Percentiles rank a stretch among this genome's conserved stretches.
Evolutionary conservation across 306 rosid species (phyloP).

Genomic region (Prosopis cineraria): DNA sequence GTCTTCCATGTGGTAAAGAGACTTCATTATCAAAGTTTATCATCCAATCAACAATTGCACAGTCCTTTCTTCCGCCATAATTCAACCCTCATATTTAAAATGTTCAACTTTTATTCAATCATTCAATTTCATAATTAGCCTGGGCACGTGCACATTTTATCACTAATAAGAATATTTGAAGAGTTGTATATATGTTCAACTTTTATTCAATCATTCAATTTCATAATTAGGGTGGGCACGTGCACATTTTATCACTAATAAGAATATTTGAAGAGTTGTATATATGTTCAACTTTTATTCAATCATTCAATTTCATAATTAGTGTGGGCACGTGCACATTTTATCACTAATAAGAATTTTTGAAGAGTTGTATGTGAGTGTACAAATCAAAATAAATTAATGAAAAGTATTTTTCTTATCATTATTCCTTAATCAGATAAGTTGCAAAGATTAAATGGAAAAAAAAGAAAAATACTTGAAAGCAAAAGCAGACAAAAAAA

Average conservation of each 20-base stretch:
- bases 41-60: constrained; percentile 7
- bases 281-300: no score
- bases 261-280: no score
- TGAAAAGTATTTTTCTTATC: background rate
- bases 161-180: background rate
- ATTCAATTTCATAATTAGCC: constrained; percentile 14
- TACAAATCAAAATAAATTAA: background rate
- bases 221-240: no score
- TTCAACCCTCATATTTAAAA: constrained; percentile 21
- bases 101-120: constrained; percentile 12
- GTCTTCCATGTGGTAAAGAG: background rate
- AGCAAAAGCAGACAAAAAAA: constrained; percentile 94
- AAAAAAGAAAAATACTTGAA: constrained; percentile 65
- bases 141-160: background rate
- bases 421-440: background rate
- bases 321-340: no score
- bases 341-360: no score
- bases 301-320: no score
- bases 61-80: background rate
- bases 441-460: constrained; percentile 26
- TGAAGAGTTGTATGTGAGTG: background rate
- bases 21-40: background rate
- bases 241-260: no score
- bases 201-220: no score
- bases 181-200: no score